Percentiles rank a stretch among this genome's conserved stretches.
Evolutionary conservation across 176 grass and related monocot genomes (phyloP).

Genomic region (Areca catechu): DNA sequence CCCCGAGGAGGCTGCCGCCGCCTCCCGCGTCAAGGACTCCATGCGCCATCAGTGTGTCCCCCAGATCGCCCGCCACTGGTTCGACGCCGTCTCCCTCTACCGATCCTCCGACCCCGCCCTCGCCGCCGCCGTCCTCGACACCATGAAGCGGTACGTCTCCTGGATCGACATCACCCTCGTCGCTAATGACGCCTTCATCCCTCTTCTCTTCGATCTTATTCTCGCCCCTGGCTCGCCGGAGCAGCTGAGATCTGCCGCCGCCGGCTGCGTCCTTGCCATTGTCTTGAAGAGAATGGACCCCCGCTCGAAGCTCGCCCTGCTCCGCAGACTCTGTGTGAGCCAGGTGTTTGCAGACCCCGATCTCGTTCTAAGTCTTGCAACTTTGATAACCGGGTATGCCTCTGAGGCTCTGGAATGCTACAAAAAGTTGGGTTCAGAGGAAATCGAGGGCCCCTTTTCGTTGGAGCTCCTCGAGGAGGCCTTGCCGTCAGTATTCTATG

Average conservation of each 20-base stretch:
- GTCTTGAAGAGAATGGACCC: conserved; percentile 72
- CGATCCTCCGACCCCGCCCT: conserved; percentile 34
- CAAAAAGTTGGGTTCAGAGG: conserved; percentile 45
- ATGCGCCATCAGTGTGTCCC: conserved; percentile 83
- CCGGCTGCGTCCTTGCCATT: conserved; percentile 68
- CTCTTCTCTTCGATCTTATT: conserved; percentile 75
- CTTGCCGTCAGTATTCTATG: conserved; percentile 68
- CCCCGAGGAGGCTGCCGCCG: conserved; percentile 40
- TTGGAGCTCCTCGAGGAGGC: conserved; percentile 74
- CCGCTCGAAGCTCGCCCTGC: conserved; percentile 56
- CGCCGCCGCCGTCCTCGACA: conserved; percentile 53
- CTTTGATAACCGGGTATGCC: conserved; percentile 56
- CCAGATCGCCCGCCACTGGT: conserved; percentile 92
- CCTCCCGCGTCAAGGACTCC: conserved; percentile 73
- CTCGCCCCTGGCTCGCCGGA: conserved; percentile 36
- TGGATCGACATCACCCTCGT: conserved; percentile 93
- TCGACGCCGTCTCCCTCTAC: conserved; percentile 40
- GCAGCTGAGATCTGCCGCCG: conserved; percentile 47
- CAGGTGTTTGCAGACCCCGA: conserved; percentile 43
- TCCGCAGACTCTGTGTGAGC: conserved; percentile 45
- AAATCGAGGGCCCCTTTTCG: conserved; percentile 43
- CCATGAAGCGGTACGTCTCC: conserved; percentile 64
- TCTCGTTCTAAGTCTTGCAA: conserved; percentile 52
- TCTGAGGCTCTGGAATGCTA: conserved; percentile 65
- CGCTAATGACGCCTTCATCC: conserved; percentile 71